Percentiles rank a stretch among this genome's conserved stretches.
phyloP scores from a whole-genome alignment of 2,329 filamentous ascomycete species.

The Ceratocystis cacaofunesta region DNA sequence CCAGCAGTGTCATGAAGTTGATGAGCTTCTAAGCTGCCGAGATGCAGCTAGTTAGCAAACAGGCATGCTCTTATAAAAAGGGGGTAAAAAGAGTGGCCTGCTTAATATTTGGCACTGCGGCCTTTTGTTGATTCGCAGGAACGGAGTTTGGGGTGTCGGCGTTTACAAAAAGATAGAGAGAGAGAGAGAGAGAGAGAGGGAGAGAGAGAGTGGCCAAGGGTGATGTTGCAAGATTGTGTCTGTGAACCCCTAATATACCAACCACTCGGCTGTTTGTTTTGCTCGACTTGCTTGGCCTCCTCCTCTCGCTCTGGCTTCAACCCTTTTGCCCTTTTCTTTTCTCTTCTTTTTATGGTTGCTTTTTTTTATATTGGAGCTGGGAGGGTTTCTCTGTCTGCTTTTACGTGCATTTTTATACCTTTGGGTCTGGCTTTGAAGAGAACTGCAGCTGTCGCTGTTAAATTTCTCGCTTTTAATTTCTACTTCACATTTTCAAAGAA shows the following conservation, averaged over 20 bases:
- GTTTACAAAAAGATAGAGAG: not conserved
- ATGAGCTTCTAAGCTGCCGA: slow-evolving; percentile 10
- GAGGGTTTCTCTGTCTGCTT: too few species aligned
- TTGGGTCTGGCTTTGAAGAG: too few species aligned
- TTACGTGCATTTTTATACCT: too few species aligned
- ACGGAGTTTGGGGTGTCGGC: not conserved
- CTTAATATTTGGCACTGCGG: not conserved
- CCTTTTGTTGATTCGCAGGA: not conserved
- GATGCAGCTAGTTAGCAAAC: not conserved
- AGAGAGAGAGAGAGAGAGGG: not conserved
- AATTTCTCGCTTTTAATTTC: too few species aligned
- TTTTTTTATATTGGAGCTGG: too few species aligned
- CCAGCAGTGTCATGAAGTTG: slow-evolving; percentile 11
- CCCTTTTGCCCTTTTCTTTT: too few species aligned
- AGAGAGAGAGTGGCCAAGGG: not conserved
- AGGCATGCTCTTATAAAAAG: not conserved
- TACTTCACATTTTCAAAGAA: too few species aligned
- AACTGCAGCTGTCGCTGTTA: too few species aligned
- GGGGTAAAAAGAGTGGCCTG: not conserved
- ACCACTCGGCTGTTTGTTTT: not conserved
- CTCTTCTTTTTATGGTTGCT: too few species aligned
- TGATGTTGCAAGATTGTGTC: not conserved
- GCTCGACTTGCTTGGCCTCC: not conserved
- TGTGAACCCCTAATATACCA: not conserved
- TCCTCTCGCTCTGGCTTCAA: too few species aligned